A percentile compares a stretch with the other conserved stretches of the same genome.
Evolutionary conservation across 2,329 filamentous ascomycete genomes (phyloP).

Genomic region (Exophiala sp.): DNA sequence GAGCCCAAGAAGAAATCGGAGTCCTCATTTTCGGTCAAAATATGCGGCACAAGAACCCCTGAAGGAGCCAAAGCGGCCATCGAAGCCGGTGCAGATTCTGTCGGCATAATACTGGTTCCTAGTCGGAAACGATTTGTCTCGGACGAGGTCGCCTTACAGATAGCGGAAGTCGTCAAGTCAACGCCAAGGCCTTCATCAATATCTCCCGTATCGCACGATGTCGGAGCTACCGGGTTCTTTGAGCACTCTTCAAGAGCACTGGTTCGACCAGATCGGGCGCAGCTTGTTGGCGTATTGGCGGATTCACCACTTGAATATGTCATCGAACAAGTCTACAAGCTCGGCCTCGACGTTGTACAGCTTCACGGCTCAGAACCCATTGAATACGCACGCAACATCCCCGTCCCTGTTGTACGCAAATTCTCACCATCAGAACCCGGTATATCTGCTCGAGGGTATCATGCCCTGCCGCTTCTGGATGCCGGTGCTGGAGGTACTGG

Average conservation of each 20-base stretch:
- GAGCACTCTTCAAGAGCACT: conserved; percentile 51
- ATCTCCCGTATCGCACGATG: conserved; percentile 29
- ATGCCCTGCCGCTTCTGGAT: conserved; percentile 79
- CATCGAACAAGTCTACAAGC: conserved; percentile 69
- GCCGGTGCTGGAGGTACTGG: conserved; percentile 81
- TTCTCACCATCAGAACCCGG: conserved; percentile 76
- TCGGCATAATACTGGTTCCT: conserved; percentile 88
- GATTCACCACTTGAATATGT: conserved; percentile 84
- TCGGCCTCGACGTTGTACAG: conserved; percentile 83
- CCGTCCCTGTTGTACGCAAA: conserved; percentile 83
- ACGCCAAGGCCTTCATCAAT: conserved; percentile 34
- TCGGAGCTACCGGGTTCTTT: conserved; percentile 66
- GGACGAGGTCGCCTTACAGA: conserved; percentile 72
- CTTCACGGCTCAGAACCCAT: conserved; percentile 88
- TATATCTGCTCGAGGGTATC: conserved; percentile 71
- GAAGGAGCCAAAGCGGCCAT: conserved; percentile 78
- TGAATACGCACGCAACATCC: conserved; percentile 86
- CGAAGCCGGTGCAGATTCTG: conserved; percentile 81
- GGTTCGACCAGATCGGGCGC: conserved; percentile 57
- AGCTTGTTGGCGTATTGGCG: conserved; percentile 90
- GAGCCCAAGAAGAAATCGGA: conserved; percentile 30
- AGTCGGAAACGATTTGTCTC: conserved; percentile 76
- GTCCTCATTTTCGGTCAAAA: conserved; percentile 72
- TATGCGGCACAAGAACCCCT: conserved; percentile 82
- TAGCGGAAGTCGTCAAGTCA: conserved; percentile 71